Evolutionary conservation across 23 red algal genomes (phyloP).

Genomic region (Agarophyton chilense): DNA sequence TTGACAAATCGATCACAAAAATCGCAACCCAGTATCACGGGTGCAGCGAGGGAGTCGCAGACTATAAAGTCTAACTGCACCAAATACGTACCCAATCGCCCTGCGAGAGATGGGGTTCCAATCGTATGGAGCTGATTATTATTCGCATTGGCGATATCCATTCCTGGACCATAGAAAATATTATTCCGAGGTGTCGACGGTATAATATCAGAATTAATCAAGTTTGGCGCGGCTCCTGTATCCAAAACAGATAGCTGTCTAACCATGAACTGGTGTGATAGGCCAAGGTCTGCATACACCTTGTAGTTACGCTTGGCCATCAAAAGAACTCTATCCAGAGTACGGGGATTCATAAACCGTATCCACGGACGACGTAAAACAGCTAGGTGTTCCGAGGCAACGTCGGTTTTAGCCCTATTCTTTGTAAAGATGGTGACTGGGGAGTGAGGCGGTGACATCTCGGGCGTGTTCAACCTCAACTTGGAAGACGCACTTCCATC

Average conservation of each 20-base stretch:
- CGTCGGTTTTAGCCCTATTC: not conserved
- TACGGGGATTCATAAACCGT: not conserved
- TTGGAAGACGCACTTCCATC: not conserved
- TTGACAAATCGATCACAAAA: too few species aligned
- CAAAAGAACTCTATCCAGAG: not conserved
- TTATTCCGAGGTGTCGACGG: not conserved
- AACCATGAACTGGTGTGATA: not conserved
- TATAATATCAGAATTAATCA: not conserved
- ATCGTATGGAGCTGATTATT: not conserved
- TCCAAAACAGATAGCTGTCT: not conserved
- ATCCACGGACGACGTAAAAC: not conserved
- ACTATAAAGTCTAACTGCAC: not conserved
- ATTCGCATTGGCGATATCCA: not conserved
- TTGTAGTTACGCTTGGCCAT: conserved; percentile 17
- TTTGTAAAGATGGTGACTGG: not conserved
- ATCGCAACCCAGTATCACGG: too few species aligned
- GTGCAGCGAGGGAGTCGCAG: too few species aligned
- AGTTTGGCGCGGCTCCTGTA: not conserved
- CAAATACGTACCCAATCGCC: not conserved
- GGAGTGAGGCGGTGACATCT: not conserved
- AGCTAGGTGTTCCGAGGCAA: not conserved
- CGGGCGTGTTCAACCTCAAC: not conserved
- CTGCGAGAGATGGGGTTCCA: not conserved
- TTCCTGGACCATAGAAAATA: not conserved
- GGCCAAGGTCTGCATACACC: not conserved